Evolutionary conservation across 441 rosid species (phyloP).

Genomic region (Euphorbia corollata): DNA sequence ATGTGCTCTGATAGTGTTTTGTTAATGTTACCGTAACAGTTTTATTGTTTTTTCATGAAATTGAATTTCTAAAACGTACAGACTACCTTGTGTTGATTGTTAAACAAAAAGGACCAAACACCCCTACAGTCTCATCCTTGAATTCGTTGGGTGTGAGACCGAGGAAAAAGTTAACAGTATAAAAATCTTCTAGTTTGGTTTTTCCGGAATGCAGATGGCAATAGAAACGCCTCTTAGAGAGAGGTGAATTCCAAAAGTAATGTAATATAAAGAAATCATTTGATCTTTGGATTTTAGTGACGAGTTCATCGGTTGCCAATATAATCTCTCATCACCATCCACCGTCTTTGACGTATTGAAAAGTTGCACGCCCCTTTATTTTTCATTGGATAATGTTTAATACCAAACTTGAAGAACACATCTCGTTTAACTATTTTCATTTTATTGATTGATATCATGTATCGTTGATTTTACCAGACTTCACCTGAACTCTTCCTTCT

Average conservation of each 20-base stretch:
- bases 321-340: background rate
- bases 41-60: background rate
- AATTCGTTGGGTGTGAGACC: background rate
- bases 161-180: background rate
- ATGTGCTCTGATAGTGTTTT: too few species aligned
- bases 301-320: background rate
- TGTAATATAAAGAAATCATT: background rate
- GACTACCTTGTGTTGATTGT: too few species aligned
- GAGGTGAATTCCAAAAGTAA: background rate
- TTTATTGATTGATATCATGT: slow-evolving; percentile 14
- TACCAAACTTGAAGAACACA: slow-evolving; percentile 4
- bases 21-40: too few species aligned
- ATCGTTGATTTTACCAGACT: slow-evolving; percentile 23
- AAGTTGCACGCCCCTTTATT: background rate
- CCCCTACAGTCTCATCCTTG: background rate
- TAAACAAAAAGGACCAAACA: too few species aligned
- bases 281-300: background rate
- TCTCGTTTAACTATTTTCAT: background rate
- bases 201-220: background rate
- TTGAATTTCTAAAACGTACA: background rate
- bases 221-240: background rate
- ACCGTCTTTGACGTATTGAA: background rate
- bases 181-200: background rate
- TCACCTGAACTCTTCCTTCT: slow-evolving; percentile 22
- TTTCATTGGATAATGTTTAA: slow-evolving; percentile 1